These are phyloP conservation scores for Phialemoniopsis sp. DNA, from an alignment of 2,329 filamentous ascomycete genomes.

Conservation along the genomic window DNA sequence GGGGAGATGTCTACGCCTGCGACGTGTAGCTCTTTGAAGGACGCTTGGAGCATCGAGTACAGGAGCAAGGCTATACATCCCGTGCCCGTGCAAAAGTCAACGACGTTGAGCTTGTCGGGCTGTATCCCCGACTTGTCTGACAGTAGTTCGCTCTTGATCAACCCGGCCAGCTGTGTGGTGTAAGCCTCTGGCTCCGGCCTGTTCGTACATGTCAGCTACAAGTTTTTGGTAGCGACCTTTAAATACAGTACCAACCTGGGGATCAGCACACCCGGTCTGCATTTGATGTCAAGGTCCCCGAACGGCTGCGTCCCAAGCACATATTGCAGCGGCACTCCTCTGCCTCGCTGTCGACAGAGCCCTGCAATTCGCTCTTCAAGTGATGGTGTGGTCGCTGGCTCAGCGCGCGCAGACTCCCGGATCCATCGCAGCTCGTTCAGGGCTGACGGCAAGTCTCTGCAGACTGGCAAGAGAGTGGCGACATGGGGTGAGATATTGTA, in stretches of 20 bases:
- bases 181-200: slow-evolving; percentile 70
- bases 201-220: not conserved
- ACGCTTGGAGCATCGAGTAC: slow-evolving; percentile 45
- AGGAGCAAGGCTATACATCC: slow-evolving; percentile 85
- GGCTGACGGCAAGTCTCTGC: slow-evolving; percentile 59
- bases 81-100: slow-evolving; percentile 88
- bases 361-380: slow-evolving; percentile 17
- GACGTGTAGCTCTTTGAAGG: slow-evolving; percentile 41
- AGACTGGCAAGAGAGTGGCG: slow-evolving; percentile 57
- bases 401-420: slow-evolving; percentile 43
- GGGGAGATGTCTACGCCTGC: slow-evolving; percentile 71
- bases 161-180: slow-evolving; percentile 47
- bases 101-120: slow-evolving; percentile 45
- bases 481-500: slow-evolving; percentile 50
- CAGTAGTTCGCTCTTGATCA: slow-evolving; percentile 24
- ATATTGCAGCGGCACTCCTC: slow-evolving; percentile 81
- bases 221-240: no score
- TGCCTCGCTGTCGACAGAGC: slow-evolving; percentile 45
- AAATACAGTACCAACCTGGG: slow-evolving; percentile 50
- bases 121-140: not conserved
- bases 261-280: slow-evolving; percentile 75
- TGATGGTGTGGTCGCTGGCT: not conserved
- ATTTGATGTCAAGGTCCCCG: slow-evolving; percentile 74
- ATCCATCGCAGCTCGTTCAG: slow-evolving; percentile 72
- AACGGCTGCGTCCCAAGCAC: slow-evolving; percentile 86